A percentile compares a stretch with the other conserved stretches of the same genome.
phyloP scores from a whole-genome alignment of 1,139 yeast genomes.

The Geotrichum bryndzae region DNA sequence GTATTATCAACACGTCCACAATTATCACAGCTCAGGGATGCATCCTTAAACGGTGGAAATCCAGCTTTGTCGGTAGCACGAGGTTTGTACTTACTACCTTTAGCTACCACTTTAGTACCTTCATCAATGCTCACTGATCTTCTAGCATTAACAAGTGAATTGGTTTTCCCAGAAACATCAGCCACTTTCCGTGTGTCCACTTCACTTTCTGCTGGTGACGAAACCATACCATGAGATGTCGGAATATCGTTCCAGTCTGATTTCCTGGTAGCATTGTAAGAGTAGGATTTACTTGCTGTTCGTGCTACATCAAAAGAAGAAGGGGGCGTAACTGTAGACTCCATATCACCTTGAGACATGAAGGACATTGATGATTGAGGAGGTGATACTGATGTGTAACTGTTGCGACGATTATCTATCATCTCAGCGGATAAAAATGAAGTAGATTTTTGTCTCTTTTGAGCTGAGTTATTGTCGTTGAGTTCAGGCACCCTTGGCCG shows the following conservation, averaged over 20 bases:
- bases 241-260: not conserved
- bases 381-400: not conserved
- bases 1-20: slow-evolving; percentile 35
- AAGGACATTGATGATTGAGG: not conserved
- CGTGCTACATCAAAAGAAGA: not conserved
- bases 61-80: not conserved
- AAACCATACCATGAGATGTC: not conserved
- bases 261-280: not conserved
- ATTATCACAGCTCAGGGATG: slow-evolving; percentile 31
- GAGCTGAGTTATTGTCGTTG: not conserved
- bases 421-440: not conserved
- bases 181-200: not conserved
- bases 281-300: not conserved
- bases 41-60: not conserved
- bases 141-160: not conserved
- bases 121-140: not conserved
- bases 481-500: not conserved
- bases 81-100: not conserved
- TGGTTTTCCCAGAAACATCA: not conserved
- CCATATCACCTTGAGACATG: not conserved
- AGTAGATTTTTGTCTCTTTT: not conserved
- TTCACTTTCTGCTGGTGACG: not conserved
- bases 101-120: not conserved
- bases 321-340: not conserved
- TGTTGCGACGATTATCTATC: not conserved